Conservation (phyloP, 202 grass and related monocot genomes). For the Zizania palustris region DNA sequence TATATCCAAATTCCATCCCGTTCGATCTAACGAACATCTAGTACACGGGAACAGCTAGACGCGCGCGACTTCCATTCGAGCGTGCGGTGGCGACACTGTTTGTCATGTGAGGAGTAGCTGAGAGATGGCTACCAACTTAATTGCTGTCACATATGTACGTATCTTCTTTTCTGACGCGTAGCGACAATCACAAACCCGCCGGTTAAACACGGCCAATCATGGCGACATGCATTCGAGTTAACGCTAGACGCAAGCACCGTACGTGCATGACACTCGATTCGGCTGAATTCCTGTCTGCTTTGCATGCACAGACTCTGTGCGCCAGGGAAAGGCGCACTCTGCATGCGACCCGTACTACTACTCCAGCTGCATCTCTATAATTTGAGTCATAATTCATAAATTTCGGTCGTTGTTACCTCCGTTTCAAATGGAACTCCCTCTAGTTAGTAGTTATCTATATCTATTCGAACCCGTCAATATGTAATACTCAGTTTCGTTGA, state of each 20-base stretch:
- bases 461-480: no score
- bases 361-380: no score
- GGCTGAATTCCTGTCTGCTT: conserved; percentile 50
- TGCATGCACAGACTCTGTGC: conserved; percentile 44
- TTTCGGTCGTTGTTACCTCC: no score
- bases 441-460: no score
- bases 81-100: neutral
- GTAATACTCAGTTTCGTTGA: no score
- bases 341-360: no score
- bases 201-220: conserved; percentile 27
- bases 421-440: no score
- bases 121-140: neutral
- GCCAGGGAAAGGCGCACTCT: conserved; percentile 1
- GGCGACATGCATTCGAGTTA: conserved; percentile 38
- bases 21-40: neutral
- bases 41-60: no score
- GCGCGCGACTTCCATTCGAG: no score
- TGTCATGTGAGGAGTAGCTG: conserved; percentile 20
- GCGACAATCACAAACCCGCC: conserved; percentile 16
- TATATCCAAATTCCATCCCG: neutral
- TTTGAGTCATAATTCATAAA: no score
- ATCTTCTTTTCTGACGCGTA: neutral
- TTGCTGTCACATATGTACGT: neutral
- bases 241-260: conserved; percentile 28
- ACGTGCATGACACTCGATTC: conserved; percentile 43